Conservation (phyloP, 192 early-diverging fungal genomes). For the Glomus cerebriforme region DNA sequence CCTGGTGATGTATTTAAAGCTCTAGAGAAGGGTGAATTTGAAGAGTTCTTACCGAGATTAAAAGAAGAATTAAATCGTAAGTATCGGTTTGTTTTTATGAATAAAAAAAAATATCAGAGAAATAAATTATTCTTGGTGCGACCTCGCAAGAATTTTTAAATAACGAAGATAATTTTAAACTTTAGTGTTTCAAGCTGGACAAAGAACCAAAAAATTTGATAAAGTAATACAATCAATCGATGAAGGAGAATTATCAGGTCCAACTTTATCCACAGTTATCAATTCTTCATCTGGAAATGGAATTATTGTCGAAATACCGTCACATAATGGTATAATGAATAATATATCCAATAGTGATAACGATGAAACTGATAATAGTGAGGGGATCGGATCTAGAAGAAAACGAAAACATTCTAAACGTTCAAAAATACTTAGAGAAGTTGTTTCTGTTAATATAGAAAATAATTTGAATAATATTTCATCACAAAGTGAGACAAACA, state of each 20-base stretch:
- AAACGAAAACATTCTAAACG: background rate
- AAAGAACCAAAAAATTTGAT: background rate
- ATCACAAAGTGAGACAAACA: background rate
- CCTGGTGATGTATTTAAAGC: constrained; percentile 6
- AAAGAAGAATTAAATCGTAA: constrained; percentile 12
- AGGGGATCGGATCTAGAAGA: background rate
- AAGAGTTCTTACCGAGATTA: constrained; percentile 16
- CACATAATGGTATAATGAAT: background rate
- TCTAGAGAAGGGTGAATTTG: background rate
- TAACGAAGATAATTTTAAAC: background rate
- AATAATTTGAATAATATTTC: background rate
- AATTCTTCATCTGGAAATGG: background rate
- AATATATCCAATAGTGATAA: background rate
- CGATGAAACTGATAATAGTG: background rate
- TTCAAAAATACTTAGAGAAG: background rate
- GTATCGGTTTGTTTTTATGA: background rate
- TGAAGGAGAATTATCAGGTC: background rate
- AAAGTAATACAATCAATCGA: background rate
- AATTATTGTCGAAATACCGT: background rate
- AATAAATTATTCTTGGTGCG: background rate
- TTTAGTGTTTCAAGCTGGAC: background rate
- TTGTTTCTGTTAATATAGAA: background rate
- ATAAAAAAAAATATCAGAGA: too few relatives aligned
- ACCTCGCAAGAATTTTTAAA: background rate
- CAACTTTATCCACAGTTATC: background rate